Evolutionary conservation across 441 rosid species (phyloP), one percentile per base, ranked within the genome.

Genomic region (Syzygium syzygioides): DNA sequence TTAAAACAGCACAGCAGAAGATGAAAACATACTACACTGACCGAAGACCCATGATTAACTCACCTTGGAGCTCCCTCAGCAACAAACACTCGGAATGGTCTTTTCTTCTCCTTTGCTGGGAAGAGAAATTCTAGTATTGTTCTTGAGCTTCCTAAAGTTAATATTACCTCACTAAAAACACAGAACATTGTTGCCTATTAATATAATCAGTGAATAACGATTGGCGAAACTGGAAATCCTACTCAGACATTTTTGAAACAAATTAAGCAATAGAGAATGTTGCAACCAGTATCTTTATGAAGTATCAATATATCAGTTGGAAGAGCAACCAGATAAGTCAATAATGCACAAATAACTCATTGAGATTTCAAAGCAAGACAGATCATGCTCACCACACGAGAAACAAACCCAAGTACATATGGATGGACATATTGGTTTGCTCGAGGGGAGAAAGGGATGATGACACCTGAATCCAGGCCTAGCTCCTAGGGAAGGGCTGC

Each of bases 61-160:
- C 10, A 55, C 11, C 9, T 55, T 19, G 57, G 20, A 55, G 25
- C 25, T 55, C 4, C 19, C 19, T 55, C 57, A 19, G 20, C 20
- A 55, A 20, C 62, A 25, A 25, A 3, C 9, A 20, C 59, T 56
- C 98, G 96, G 89, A 98, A 98, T 84, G 99, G 96, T 92, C 98
- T 93, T 90, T 95, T 97, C 91, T 96, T 97, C 95, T 98, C 99
- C 93, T 96, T 97, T 85, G 99, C 99, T 87, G 99, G 98, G 92
- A 95, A 96, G 19, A 98, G 96, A 92, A 98, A 97, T 92, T 98
- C 98, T 90, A 96, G 91, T 55, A 98, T 99, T 37, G 99, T 97
- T 93, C 95, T 96, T 89, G 99, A 98, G 92, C 99, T 94, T 89
- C 99, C 99, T 90, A 98, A 89, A 86, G 99, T 98, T 92, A 98